Base-by-base conservation (phyloP, 164 flowering plant species). In the Chloranthus sessilifolius region DNA sequence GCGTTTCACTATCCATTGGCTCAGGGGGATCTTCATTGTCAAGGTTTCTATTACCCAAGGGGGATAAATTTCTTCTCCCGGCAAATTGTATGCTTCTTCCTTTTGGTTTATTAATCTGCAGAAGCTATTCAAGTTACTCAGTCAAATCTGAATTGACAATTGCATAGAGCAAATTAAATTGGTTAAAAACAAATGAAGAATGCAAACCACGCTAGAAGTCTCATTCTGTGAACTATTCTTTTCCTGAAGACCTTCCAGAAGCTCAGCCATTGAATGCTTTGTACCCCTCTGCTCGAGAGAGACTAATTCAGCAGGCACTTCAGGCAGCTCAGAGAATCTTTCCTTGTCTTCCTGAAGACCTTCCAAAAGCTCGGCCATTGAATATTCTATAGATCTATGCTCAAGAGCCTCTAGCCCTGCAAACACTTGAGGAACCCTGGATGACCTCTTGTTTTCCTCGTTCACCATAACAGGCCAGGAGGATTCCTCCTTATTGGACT, bases 341-440 rank as follows among this genome's bases (percentile, higher is more conserved):
- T 43, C 65, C 58, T 50, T 58, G 12, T 53, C 68, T 37, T 69
- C 80, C 44, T 64, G 77, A 40, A 78, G 74, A 59, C 69, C 59
- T 56, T 70, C 77, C 31, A 78, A 55, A 66, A 67, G 75, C 34
- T 74, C 87, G 56, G 81, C 54, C 74, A 79, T 61, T 40, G 89
- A 80, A 52, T 64, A 65, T 52, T 57, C 52, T 44, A 25, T 33
- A 38, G 7, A 10, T 24, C 48, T 61, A 47, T 55, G 52, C 27
- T 58, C 60, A 44, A 30, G 20, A 46, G 35, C 59, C 27, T 62
- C 61, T 47, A 43, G 50, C 37, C 60, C 74, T 44, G 17, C 53
- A 10, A 53, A 58, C n/a, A 46, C 19, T 54, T 69, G 62, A 52
- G 43, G 20, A 59, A 27, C 55, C 53, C 43, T 59, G 33, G 55